Base-by-base conservation (phyloP, 2,329 filamentous ascomycete genomes). In the Ceratocystis cacaofunesta region DNA sequence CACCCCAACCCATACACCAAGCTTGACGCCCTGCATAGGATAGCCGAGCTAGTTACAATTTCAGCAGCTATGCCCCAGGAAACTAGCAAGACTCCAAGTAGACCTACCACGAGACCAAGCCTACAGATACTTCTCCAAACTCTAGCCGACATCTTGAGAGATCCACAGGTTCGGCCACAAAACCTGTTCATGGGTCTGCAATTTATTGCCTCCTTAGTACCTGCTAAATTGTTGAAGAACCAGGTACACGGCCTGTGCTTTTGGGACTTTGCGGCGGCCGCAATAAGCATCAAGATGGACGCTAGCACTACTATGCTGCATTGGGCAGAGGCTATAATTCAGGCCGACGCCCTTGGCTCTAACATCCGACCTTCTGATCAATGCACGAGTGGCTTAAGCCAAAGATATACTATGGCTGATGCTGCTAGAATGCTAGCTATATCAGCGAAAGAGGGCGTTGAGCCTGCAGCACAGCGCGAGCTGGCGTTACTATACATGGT, bases 401-500 rank as follows among this genome's bases (percentile, higher is more conserved):
- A 83, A 2, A 81, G 85, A 65, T 86, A 90, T 74, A 85, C 82
- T 66, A 84, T 94, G 72, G 80, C 85, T 55, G 90, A 96, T 72
- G 92, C 91, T 0, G 92, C 89, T 2, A 85, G 83, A 70, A 94
- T 97, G 85, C 90, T 90, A 80, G 88, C 90, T 68, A 94, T 96
- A 72, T 92, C 92, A 1, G 94, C 94, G 17, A 94, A 92, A 73
- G 94, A 99, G 75, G 92, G 92, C 48, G 74, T 74, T 58, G 85
- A 92, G 68, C 82, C 91, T 0, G 88, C 89, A 12, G 92, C 92
- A 4, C 92, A 97, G 76, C 86, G 94, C 62, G 94, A 99, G 76
- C 82, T 99, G 17, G 94, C 89, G 1, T 88, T 96, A 68, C 88
- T 97, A 71, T 97, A 96, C 73, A 82, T 99, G 48, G 94, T 90